These are phyloP conservation scores for Coffea canephora DNA, from an alignment of 257 asterid genomes.

Conservation along the genomic window DNA sequence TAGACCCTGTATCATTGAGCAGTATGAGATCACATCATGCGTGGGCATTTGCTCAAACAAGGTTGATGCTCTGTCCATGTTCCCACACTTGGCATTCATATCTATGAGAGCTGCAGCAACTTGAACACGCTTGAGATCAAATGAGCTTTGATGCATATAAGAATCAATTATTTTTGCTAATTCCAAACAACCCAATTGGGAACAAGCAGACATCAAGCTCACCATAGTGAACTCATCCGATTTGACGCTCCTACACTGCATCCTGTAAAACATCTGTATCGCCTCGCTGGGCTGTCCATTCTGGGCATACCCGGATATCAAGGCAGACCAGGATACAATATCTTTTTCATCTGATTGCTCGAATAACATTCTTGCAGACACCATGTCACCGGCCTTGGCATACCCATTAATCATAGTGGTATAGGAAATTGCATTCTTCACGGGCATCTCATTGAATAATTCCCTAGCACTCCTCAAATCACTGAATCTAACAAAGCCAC, in stretches of 20 bases:
- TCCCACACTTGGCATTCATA: constrained; percentile 81
- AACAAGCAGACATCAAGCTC: constrained; percentile 75
- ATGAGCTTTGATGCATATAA: constrained; percentile 34
- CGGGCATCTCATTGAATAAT: constrained; percentile 38
- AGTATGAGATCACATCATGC: constrained; percentile 53
- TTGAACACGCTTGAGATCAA: constrained; percentile 43
- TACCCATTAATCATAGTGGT: constrained; percentile 67
- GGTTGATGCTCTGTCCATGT: constrained; percentile 55
- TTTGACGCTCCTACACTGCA: constrained; percentile 38
- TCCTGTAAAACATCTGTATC: constrained; percentile 44
- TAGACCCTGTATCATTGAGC: constrained; percentile 77
- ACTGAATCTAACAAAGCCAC: constrained; percentile 54
- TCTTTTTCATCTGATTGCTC: constrained; percentile 47
- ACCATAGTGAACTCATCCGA: constrained; percentile 70
- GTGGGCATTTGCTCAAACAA: constrained; percentile 54
- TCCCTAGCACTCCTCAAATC: constrained; percentile 50
- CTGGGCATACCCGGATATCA: constrained; percentile 71
- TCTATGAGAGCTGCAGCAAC: constrained; percentile 66
- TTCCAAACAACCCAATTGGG: constrained; percentile 63
- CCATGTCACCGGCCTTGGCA: constrained; percentile 70
- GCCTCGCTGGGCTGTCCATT: constrained; percentile 64
- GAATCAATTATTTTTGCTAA: constrained; percentile 64
- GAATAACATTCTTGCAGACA: constrained; percentile 59
- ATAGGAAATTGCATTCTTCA: constrained; percentile 40
- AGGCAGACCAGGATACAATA: constrained; percentile 64